Evolutionary conservation across 2,329 filamentous ascomycete species (phyloP), one percentile per base, ranked within the genome.

Genomic region (Lecanicillium sp.): DNA sequence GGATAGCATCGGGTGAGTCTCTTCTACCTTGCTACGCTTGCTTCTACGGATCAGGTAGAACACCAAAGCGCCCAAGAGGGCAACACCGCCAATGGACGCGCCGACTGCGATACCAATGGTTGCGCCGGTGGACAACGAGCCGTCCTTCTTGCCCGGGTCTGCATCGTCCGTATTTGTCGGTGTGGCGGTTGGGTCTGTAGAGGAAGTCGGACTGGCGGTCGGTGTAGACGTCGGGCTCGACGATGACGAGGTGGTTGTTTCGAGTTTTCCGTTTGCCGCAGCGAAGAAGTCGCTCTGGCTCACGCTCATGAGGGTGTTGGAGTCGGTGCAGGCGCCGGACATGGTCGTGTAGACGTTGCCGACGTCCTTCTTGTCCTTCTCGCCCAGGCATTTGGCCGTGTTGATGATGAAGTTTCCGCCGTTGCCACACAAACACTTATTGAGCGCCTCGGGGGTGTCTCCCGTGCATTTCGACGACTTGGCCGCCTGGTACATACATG

Each of bases 381-480:
- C 41, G 9, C 60, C 65, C 13, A 72, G 48, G 49, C 69, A 72
- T 4, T 41, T 39, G 2, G 67, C 69, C 6, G 63, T 45, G 19
- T 55, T 55, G n/a, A 59, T 60, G 40, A 71, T 54, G 49, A 72
- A 72, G 44, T 61, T 52, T 30, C 64, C 62, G n/a, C 54, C 49
- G 45, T 71, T 68, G 44, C 47, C 47, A 50, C 69, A 72, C 2
- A 71, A 55, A 37, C 69, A 72, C 4, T 47, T 28, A 46, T 72
- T 71, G 41, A 68, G 57, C 13, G 58, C 49, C 1, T 44, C 12
- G 3, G 60, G 57, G 2, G 57, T 58, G 27, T 52, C 52, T 17
- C 60, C 60, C 15, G 51, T 46, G 52, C 68, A 72, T 8, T 49
- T 44, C 33, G 58, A 64, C 20, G 42, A 20, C 32, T 57, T 51